phyloP scores from a whole-genome alignment of 1,284 basidiomycete species.

The Heimioporus retisporus region DNA sequence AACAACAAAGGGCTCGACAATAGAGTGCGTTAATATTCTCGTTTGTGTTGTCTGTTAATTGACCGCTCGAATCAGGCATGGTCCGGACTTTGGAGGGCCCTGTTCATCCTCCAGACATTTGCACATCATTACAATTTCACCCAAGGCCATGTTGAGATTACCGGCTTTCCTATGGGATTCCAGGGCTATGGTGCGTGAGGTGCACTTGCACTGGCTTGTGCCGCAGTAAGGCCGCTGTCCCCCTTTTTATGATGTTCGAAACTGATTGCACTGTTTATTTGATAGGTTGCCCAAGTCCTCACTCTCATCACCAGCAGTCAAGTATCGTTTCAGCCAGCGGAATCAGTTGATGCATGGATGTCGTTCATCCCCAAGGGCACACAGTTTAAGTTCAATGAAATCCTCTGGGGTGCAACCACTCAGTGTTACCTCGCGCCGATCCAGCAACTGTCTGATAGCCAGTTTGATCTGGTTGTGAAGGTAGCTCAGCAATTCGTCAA shows the following conservation, averaged over 20 bases:
- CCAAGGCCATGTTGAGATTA: not conserved
- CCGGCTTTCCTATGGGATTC: not conserved
- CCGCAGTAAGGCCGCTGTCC: too few relatives aligned
- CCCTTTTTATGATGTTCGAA: too few relatives aligned
- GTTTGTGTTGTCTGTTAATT: not conserved
- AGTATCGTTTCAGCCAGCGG: too few relatives aligned
- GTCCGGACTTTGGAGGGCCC: conserved; percentile 8
- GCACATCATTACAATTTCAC: conserved; percentile 3
- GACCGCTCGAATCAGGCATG: conserved; percentile 4
- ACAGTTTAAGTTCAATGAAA: too few relatives aligned
- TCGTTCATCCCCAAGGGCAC: not conserved
- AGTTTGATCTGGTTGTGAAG: too few relatives aligned
- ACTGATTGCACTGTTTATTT: too few relatives aligned
- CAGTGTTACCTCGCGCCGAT: too few relatives aligned
- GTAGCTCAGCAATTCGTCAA: too few relatives aligned
- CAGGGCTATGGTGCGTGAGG: not conserved
- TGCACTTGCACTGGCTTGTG: not conserved
- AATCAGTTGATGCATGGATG: not conserved
- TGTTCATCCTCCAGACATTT: conserved; percentile 4
- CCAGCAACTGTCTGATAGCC: too few relatives aligned
- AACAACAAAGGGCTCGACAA: conserved; percentile 8
- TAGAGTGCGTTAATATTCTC: not conserved
- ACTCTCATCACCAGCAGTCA: too few relatives aligned
- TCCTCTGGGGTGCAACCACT: too few relatives aligned
- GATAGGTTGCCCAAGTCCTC: too few relatives aligned